Percentiles rank a stretch among this genome's conserved stretches.
These are phyloP conservation scores for Talaromyces rugulosus DNA, from an alignment of 2,329 filamentous ascomycete genomes.

Conservation along the genomic window DNA sequence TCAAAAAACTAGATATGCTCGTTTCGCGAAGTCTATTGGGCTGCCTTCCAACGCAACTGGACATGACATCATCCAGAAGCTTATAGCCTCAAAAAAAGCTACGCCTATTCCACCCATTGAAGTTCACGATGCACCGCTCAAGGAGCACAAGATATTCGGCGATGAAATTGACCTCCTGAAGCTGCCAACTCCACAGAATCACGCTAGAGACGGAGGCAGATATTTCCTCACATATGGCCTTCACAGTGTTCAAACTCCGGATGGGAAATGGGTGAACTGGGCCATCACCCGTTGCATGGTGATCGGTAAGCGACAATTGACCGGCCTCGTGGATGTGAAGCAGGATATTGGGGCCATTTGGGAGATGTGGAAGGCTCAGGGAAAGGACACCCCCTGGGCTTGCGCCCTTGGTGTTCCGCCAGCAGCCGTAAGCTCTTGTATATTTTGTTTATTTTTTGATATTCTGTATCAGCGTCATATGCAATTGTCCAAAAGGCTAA, in stretches of 20 bases:
- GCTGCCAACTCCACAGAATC: constrained; percentile 9
- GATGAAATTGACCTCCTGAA: constrained; percentile 7
- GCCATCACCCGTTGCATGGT: constrained; percentile 19
- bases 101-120: constrained; percentile 10
- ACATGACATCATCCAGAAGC: constrained; percentile 15
- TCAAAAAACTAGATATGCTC: constrained; percentile 6
- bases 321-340: constrained; percentile 16
- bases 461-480: neutral
- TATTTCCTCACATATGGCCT: constrained; percentile 18
- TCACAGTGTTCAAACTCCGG: constrained; percentile 19
- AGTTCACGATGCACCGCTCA: constrained; percentile 15
- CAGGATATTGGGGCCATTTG: constrained; percentile 19
- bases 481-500: neutral
- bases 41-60: constrained; percentile 14
- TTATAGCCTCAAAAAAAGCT: constrained; percentile 14
- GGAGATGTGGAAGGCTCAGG: constrained; percentile 19
- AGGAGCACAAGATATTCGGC: constrained; percentile 17
- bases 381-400: constrained; percentile 18
- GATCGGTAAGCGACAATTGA: constrained; percentile 13
- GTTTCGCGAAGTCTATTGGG: constrained; percentile 17
- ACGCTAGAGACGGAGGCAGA: constrained; percentile 17
- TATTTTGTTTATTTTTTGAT: neutral
- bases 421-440: constrained; percentile 13
- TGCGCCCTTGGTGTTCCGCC: constrained; percentile 18
- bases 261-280: constrained; percentile 19